Base-by-base conservation (phyloP, 2,329 filamentous ascomycete genomes). In the Coniochaeta sp. region DNA sequence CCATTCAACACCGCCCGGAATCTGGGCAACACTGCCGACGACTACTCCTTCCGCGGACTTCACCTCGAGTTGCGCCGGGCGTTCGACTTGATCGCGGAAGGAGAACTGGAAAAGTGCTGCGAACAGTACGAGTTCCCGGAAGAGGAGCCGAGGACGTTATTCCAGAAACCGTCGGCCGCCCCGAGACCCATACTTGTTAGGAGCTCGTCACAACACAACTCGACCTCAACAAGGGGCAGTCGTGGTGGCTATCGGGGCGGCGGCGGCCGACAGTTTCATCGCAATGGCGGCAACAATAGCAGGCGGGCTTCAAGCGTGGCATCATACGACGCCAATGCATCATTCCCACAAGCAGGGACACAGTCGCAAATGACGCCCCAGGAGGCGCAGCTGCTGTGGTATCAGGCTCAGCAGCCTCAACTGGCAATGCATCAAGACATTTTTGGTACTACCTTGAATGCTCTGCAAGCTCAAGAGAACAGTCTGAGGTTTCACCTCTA, bases 21-120 rank as follows among this genome's bases (percentile, higher is more conserved):
- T 71, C 80, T 99, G 54, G 95, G 93, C 47, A 99, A 99, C 68
- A 98, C 95, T 1, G 95, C 92, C 9, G 95, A 99, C 71, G 93
- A 96, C 71, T 96, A 90, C 50, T 93, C 95, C 0, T 97, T 96
- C 75, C 86, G 89, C 58, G 95, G 95, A 1, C 83, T 99, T 33
- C 95, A 99, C 71, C 74, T 91, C 65, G 95, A 99, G 74, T 79
- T 99, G 57, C 86, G 95, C 63, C 84, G 92, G 65, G 95, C 95
- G 0, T 98, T 96, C 71, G 89, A 92, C 61, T 76, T 91, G 60
- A 84, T 97, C 19, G 86, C 89, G 1, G 83, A 89, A 58, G 90
- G 86, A 24, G 91, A 95, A 67, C 80, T 99, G 52, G 84, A 87
- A 5, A 87, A 91, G 68, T 93, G 89, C 71, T 97, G 93, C 73